Percentiles rank a stretch among this genome's conserved stretches.
phyloP scores from a whole-genome alignment of 208 protist species.

The Trypanosoma platydactyli region DNA sequence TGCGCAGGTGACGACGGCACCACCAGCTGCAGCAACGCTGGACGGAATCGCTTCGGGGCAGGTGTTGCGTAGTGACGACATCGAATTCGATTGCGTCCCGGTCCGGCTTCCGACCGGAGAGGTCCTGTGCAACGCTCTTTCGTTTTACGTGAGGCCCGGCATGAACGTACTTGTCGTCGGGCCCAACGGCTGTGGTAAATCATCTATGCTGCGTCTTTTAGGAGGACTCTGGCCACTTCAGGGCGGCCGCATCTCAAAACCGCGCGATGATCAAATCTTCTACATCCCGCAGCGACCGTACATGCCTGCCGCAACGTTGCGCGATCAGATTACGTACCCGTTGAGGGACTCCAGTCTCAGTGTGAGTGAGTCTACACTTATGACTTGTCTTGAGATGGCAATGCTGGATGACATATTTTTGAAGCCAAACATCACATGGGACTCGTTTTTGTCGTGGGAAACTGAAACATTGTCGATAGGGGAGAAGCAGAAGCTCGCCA shows the following conservation, averaged over 20 bases:
- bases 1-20: conserved; percentile 33
- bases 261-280: conserved; percentile 71
- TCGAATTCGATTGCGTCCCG: conserved; percentile 79
- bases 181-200: conserved; percentile 92
- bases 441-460: conserved; percentile 50
- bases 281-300: conserved; percentile 89
- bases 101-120: conserved; percentile 61
- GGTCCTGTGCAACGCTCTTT: conserved; percentile 58
- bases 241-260: conserved; percentile 66
- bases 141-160: conserved; percentile 76
- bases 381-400: conserved; percentile 61
- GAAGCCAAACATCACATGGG: conserved; percentile 60
- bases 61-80: conserved; percentile 59
- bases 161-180: conserved; percentile 92
- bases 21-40: too few species aligned
- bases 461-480: conserved; percentile 68
- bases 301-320: conserved; percentile 75
- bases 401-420: conserved; percentile 63
- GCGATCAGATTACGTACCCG: conserved; percentile 91
- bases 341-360: conserved; percentile 39
- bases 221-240: conserved; percentile 82
- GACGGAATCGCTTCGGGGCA: conserved; percentile 28
- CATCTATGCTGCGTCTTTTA: conserved; percentile 80
- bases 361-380: conserved; percentile 65
- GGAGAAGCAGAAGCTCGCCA: conserved; percentile 87